These are phyloP conservation scores for Kodamaea anthophila DNA, from an alignment of 1,139 yeast species.

Conservation along the genomic window DNA sequence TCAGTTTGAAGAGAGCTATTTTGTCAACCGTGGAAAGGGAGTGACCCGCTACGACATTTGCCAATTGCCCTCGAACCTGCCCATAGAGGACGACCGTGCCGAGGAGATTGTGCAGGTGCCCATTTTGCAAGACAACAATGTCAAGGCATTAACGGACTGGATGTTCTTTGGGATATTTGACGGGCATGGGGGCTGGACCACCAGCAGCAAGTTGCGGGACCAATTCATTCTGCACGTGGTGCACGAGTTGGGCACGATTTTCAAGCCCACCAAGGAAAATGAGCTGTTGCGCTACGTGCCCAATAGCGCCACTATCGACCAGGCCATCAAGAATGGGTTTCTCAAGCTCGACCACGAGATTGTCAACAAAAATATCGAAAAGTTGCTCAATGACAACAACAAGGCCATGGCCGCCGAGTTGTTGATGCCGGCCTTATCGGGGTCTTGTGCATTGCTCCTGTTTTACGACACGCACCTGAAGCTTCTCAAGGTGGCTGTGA, in stretches of 20 bases:
- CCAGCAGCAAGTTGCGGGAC: slow-evolving; percentile 77
- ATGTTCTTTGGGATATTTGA: slow-evolving; percentile 94
- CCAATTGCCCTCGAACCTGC: slow-evolving; percentile 86
- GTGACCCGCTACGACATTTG: slow-evolving; percentile 85
- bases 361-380: slow-evolving; percentile 67
- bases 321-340: slow-evolving; percentile 78
- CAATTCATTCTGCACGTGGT: slow-evolving; percentile 71
- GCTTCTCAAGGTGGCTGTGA: slow-evolving; percentile 79
- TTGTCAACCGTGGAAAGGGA: slow-evolving; percentile 83
- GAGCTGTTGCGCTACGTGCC: slow-evolving; percentile 52
- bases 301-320: slow-evolving; percentile 62
- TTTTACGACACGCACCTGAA: slow-evolving; percentile 76
- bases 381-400: slow-evolving; percentile 57
- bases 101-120: slow-evolving; percentile 86
- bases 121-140: slow-evolving; percentile 47
- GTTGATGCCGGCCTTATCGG: slow-evolving; percentile 89
- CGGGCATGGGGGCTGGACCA: slow-evolving; percentile 97
- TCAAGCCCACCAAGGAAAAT: slow-evolving; percentile 47
- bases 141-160: slow-evolving; percentile 68
- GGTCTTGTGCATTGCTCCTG: slow-evolving; percentile 86
- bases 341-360: slow-evolving; percentile 79
- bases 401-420: slow-evolving; percentile 62
- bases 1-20: slow-evolving; percentile 72
- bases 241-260: slow-evolving; percentile 66
- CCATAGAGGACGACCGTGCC: slow-evolving; percentile 90